phyloP scores from a whole-genome alignment of 139 green algal genomes.

The Volvox africanus region DNA sequence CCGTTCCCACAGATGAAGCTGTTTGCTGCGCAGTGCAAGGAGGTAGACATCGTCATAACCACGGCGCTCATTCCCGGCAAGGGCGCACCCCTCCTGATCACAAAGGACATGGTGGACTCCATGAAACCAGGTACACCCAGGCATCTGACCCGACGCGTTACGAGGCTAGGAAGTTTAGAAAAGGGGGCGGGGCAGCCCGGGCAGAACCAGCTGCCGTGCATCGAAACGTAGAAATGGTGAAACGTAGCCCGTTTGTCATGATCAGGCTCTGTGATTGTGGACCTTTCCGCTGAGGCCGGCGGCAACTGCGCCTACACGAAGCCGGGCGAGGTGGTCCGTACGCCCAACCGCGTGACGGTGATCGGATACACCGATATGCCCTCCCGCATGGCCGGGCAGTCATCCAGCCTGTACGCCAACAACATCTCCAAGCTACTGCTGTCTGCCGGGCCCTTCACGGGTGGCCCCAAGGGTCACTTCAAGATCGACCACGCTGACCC shows the following conservation, averaged over 20 bases:
- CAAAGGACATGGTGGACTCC: conserved; percentile 82
- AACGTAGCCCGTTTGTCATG: background rate
- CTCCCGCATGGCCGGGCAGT: conserved; percentile 84
- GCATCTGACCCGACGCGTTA: too few species aligned
- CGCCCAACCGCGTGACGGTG: conserved; percentile 77
- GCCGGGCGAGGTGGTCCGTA: conserved; percentile 43
- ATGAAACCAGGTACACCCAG: conserved; percentile 88
- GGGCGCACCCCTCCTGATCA: conserved; percentile 88
- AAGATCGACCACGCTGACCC: conserved; percentile 87
- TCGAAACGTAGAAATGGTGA: background rate
- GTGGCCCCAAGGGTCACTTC: conserved; percentile 77
- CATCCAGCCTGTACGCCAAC: conserved; percentile 87
- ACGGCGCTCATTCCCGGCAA: conserved; percentile 89
- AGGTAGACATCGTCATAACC: conserved; percentile 95
- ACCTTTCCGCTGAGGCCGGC: conserved; percentile 88
- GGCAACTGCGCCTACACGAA: conserved; percentile 70
- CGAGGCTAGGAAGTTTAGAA: too few species aligned
- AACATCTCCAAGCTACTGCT: conserved; percentile 94
- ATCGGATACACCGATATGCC: conserved; percentile 94
- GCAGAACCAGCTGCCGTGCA: background rate
- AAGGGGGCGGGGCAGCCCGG: too few species aligned
- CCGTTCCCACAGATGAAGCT: conserved; percentile 60
- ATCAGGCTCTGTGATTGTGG: conserved; percentile 81
- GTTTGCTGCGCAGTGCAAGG: conserved; percentile 77
- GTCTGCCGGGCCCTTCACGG: conserved; percentile 85